phyloP scores from a whole-genome alignment of 2,329 filamentous ascomycete genomes.

The Monilinia aucupariae region DNA sequence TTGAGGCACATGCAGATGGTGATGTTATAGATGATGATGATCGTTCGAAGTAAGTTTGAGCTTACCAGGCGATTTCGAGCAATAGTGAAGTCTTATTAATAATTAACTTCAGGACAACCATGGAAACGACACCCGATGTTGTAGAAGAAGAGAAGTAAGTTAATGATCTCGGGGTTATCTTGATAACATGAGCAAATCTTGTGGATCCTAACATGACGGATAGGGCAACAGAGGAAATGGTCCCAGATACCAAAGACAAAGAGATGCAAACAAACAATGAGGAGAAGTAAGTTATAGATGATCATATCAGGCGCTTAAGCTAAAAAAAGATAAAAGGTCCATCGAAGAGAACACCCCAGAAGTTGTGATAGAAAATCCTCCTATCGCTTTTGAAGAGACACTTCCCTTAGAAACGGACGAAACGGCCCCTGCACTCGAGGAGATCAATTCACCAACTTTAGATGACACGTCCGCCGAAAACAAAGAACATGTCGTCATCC shows the following conservation, averaged over 20 bases:
- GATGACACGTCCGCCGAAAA: neutral
- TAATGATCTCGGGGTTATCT: neutral
- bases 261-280: neutral
- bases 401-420: neutral
- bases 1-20: neutral
- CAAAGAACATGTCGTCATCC: neutral
- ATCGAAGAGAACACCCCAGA: neutral
- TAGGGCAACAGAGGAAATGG: neutral
- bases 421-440: neutral
- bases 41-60: neutral
- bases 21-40: neutral
- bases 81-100: neutral
- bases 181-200: neutral
- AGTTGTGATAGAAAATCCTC: neutral
- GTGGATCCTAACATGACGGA: neutral
- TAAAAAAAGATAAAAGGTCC: neutral
- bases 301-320: too few relatives aligned
- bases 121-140: neutral
- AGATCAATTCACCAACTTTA: neutral
- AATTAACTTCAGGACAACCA: neutral
- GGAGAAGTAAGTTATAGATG: neutral
- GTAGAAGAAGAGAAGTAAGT: neutral
- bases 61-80: neutral
- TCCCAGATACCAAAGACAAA: neutral
- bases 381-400: too few relatives aligned